Evolutionary conservation across 1,139 yeast genomes (phyloP).

Genomic region (Kluyveromyces marxianus): DNA sequence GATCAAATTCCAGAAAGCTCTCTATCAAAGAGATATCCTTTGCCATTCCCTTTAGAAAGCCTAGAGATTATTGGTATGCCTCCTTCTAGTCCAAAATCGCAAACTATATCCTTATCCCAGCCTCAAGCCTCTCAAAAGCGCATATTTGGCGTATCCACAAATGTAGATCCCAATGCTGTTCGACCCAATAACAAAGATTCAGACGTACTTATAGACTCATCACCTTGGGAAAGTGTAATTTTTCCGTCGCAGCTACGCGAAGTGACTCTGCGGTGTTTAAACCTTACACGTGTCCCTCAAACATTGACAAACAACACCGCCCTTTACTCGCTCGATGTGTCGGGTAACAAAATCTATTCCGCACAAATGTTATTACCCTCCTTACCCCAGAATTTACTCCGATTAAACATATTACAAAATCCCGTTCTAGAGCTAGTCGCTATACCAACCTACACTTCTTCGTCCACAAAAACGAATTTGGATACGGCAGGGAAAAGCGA

Average conservation of each 20-base stretch:
- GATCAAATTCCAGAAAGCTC: not conserved
- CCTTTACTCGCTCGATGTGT: constrained; percentile 1
- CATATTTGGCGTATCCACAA: not conserved
- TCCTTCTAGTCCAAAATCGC: not conserved
- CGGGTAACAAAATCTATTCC: constrained; percentile 1
- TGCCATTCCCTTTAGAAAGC: constrained; percentile 10
- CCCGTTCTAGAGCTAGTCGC: not conserved
- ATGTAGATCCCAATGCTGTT: not conserved
- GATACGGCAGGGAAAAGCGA: not conserved
- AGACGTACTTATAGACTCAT: not conserved
- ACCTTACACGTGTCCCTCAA: not conserved
- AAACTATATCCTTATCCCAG: not conserved
- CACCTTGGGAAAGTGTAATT: constrained; percentile 1
- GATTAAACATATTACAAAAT: not conserved
- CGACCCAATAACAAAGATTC: not conserved
- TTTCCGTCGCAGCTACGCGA: constrained; percentile 5
- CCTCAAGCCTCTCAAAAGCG: not conserved
- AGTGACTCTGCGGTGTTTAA: constrained; percentile 1
- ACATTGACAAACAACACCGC: constrained; percentile 1
- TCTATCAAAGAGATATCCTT: constrained; percentile 1
- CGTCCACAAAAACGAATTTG: not conserved
- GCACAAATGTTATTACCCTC: constrained; percentile 4
- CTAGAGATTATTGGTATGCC: constrained; percentile 8
- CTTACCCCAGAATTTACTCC: constrained; percentile 2
- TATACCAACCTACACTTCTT: not conserved